These are phyloP conservation scores for Ceriops decandra DNA, from an alignment of 345 rosid species.

Conservation along the genomic window DNA sequence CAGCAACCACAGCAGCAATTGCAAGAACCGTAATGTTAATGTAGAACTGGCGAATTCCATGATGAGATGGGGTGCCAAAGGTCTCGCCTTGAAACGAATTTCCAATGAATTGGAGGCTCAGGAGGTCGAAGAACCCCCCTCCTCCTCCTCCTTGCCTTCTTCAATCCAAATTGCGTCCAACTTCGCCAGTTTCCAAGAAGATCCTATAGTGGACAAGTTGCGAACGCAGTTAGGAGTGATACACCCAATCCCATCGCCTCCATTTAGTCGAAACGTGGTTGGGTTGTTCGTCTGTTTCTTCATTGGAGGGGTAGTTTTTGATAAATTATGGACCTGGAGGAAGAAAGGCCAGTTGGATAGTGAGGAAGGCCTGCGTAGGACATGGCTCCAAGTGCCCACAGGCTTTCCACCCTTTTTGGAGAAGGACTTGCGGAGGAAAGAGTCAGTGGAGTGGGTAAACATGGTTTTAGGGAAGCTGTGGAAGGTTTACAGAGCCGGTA, in stretches of 20 bases:
- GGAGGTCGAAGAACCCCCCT: slow-evolving; percentile 12
- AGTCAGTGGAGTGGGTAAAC: slow-evolving; percentile 98
- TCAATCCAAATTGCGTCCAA: slow-evolving; percentile 40
- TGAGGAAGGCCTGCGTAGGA: slow-evolving; percentile 27
- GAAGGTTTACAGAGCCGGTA: slow-evolving; percentile 89
- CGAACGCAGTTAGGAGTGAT: slow-evolving; percentile 82
- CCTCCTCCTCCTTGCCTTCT: slow-evolving; percentile 13
- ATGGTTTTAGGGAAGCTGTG: slow-evolving; percentile 95
- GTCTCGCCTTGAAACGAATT: slow-evolving; percentile 25
- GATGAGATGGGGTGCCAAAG: slow-evolving; percentile 20
- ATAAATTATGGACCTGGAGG: slow-evolving; percentile 75
- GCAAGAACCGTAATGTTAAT: slow-evolving; percentile 18
- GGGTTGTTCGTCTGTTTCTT: slow-evolving; percentile 78
- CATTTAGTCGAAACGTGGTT: slow-evolving; percentile 54
- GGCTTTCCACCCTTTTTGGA: slow-evolving; percentile 75
- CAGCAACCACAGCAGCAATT: slow-evolving; percentile 14
- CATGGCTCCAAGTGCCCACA: slow-evolving; percentile 81
- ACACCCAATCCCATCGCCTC: slow-evolving; percentile 90
- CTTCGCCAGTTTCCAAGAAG: slow-evolving; percentile 66
- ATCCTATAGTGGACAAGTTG: slow-evolving; percentile 83
- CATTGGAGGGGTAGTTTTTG: slow-evolving; percentile 84
- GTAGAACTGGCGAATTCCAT: slow-evolving; percentile 28
- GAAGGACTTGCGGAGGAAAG: slow-evolving; percentile 94
- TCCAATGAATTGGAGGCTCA: slow-evolving; percentile 45
- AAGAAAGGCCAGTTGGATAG: slow-evolving; percentile 22